Conservation (phyloP, 495 filamentous ascomycete species). For the Daldinia caldariorum region DNA sequence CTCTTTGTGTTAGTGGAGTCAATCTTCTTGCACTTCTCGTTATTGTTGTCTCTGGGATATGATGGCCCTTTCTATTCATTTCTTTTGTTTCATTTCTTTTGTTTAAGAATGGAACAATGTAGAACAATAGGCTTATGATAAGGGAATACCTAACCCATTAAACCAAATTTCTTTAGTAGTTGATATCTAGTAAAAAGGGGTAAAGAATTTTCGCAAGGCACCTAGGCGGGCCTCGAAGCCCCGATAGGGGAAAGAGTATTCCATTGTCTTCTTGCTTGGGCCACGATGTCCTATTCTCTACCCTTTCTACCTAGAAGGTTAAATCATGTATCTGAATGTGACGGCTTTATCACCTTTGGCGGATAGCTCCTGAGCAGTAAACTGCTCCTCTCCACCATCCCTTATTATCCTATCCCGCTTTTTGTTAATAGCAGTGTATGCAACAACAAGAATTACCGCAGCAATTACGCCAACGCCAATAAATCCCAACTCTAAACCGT, state of each 20-base stretch:
- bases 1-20: neutral
- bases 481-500: conserved; percentile 74
- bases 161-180: neutral
- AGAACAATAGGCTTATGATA: neutral
- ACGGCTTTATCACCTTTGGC: conserved; percentile 70
- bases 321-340: conserved; percentile 69
- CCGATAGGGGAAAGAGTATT: neutral
- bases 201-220: neutral
- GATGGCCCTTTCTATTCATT: neutral
- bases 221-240: neutral
- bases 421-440: conserved; percentile 70
- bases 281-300: neutral
- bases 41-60: neutral
- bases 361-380: conserved; percentile 64
- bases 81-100: neutral
- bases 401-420: conserved; percentile 59
- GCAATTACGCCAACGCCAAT: conserved; percentile 70
- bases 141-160: neutral
- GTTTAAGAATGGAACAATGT: neutral
- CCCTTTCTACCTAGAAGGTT: neutral
- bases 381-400: conserved; percentile 56
- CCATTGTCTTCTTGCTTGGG: neutral
- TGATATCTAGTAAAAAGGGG: neutral
- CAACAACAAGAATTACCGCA: conserved; percentile 60
- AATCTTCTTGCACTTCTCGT: neutral